A percentile compares a stretch with the other conserved stretches of the same genome.
These are phyloP conservation scores for Dothistroma pini DNA, from an alignment of 2,329 filamentous ascomycete genomes.

Conservation along the genomic window DNA sequence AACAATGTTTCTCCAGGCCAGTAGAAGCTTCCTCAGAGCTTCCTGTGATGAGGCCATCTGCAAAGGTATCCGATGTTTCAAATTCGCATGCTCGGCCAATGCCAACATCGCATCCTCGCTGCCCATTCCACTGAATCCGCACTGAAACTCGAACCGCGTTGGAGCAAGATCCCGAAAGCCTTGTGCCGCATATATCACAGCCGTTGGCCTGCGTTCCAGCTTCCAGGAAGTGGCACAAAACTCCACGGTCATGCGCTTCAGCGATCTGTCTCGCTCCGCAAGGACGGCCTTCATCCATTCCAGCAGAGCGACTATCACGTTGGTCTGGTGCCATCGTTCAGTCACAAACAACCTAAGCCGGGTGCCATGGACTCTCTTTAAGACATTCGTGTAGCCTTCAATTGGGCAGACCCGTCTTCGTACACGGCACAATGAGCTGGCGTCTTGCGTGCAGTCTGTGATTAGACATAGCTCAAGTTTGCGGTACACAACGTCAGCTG, in stretches of 20 bases:
- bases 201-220: slow-evolving; percentile 4
- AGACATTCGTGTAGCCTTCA: slow-evolving; percentile 1
- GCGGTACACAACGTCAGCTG: slow-evolving; percentile 6
- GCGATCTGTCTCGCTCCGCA: background rate
- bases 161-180: slow-evolving; percentile 8
- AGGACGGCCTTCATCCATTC: slow-evolving; percentile 6
- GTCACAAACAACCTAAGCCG: slow-evolving; percentile 2
- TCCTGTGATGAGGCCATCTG: background rate
- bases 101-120: slow-evolving; percentile 9
- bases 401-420: background rate
- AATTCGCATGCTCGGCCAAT: slow-evolving; percentile 5
- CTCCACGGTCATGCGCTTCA: slow-evolving; percentile 5
- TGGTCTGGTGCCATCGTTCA: background rate
- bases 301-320: slow-evolving; percentile 3
- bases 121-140: slow-evolving; percentile 9
- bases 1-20: background rate
- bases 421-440: background rate
- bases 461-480: slow-evolving; percentile 6
- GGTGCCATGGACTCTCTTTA: slow-evolving; percentile 4
- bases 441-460: background rate
- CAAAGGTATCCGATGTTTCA: background rate
- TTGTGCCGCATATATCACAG: slow-evolving; percentile 13
- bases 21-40: background rate
- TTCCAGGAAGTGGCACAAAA: slow-evolving; percentile 4
- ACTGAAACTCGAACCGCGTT: slow-evolving; percentile 12